Base-by-base conservation (phyloP, 192 early-diverging fungal species). In the Paraglomus brasilianum region DNA sequence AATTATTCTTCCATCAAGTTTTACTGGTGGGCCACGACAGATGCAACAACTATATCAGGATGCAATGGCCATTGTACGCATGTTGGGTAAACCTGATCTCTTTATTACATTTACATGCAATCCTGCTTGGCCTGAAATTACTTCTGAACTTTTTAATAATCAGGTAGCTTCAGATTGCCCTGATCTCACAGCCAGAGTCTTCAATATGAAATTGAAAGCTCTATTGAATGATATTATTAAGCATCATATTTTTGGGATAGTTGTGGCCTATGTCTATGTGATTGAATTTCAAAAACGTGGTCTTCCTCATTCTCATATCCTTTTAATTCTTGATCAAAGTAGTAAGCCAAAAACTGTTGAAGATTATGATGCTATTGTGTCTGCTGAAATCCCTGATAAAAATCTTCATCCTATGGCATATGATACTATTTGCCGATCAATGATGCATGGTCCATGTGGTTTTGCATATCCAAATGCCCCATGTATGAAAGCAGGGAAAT, bases 281-380 rank as follows among this genome's bases (percentile, higher is more conserved):
- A 69, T 81, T 47, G 79, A 81, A 52, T 81, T 78, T 36, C 76
- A 81, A 21, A 81, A 78, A 36, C 42, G 76, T 2, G 79, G 75
- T 6, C 42, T 80, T 14, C 72, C 76, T 50, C 76, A 81, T 58
- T 71, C 52, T 0, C 72, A 80, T n/a, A 77, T 80, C 10, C 67
- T 78, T 1, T 57, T 76, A 6, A 78, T 78, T 44, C 24, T 78
- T 21, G 38, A 57, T 30, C n/a, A 50, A 10, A 11, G 10, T 5
- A 9, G 66, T 46, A 79, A 72, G 47, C 24, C 49, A 13, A 8
- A 57, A 21, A 72, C 72, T 36, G 13, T 62, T 51, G 59, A 51
- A 0, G 60, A 72, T 5, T 71, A 60, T 66, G 60, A 77, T 71
- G 1, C 10, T 5, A 69, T 75, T 15, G 53, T 73, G 8, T 77